Evolutionary conservation across 768 basidiomycete genomes (phyloP), one percentile per base, ranked within the genome.

Genomic region (Suillus alpinus): DNA sequence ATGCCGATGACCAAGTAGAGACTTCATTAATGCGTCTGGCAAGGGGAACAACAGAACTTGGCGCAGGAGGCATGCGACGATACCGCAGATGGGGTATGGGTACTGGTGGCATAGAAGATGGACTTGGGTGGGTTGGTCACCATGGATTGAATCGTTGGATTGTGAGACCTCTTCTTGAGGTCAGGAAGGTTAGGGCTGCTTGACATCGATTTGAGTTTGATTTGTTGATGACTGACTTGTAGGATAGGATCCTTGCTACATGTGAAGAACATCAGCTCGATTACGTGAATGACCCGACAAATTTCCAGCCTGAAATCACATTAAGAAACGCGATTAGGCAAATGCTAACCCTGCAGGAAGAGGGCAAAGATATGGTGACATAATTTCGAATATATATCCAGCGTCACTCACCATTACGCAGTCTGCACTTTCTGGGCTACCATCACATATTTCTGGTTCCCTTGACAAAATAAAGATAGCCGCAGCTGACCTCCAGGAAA

Each of bases 11-110:
- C 68, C 91, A 94, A 69, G 81, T 93, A 10, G 92, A 94, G 70
- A 94, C 92, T 0, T 80, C 85, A 34, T 73, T 94, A 56, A 85
- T 92, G 80, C 84, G 92, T 6, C 69, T 88, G 16, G 78, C 83
- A 6, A 80, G 73, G 62, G 86, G 87, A 0, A 86, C 86, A 6
- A 79, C 83, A 2, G 68, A 73, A 46, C 58, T 82, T 16, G 89
- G 88, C 0, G 81, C 86, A 0, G 81, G 81, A 12, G 92, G 88
- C 4, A 94, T 94, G 88, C 78, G 81, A 43, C 75, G 75, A 1
- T 75, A 79, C 51, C 81, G 92, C 12, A 80, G 91, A 49, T 92
- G 86, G 86, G 92, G 92, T 1, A 94, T 94, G 92, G 89, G 90
- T 6, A 57, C 69, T 16, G 69, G 69, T 1, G 67, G 64, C 44